Evolutionary conservation across 495 filamentous ascomycete species (phyloP).

Genomic region (Aspergillus steynii): DNA sequence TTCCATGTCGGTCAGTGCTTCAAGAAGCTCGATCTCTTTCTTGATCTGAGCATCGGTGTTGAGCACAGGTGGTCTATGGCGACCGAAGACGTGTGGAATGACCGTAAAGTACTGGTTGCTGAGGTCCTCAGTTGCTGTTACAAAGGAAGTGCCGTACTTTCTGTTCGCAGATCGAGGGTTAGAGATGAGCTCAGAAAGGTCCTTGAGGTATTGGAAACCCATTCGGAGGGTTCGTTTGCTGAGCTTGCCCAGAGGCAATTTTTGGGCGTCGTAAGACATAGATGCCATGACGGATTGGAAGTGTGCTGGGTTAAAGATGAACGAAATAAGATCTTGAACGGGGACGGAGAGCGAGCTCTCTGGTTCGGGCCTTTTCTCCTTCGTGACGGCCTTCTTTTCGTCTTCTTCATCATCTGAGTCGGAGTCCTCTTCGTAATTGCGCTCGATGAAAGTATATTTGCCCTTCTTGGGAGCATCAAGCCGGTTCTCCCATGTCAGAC

Average conservation of each 20-base stretch:
- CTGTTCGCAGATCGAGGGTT: slow-evolving; percentile 45
- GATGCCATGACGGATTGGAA: slow-evolving; percentile 64
- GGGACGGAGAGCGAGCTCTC: slow-evolving; percentile 58
- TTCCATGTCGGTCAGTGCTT: slow-evolving; percentile 80
- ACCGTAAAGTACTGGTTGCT: slow-evolving; percentile 77
- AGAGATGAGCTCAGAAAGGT: slow-evolving; percentile 64
- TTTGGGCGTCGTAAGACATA: slow-evolving; percentile 74
- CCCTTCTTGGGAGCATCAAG: slow-evolving; percentile 54
- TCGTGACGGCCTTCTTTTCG: slow-evolving; percentile 30
- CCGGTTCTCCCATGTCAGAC: slow-evolving; percentile 65
- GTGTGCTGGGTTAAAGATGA: slow-evolving; percentile 79
- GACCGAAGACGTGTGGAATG: slow-evolving; percentile 81
- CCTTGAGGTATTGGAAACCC: slow-evolving; percentile 73
- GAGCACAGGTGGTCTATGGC: slow-evolving; percentile 69
- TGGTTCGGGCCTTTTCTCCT: slow-evolving; percentile 25
- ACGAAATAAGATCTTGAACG: slow-evolving; percentile 66
- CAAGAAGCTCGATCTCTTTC: slow-evolving; percentile 72
- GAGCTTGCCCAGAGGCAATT: slow-evolving; percentile 81
- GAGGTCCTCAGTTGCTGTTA: slow-evolving; percentile 53
- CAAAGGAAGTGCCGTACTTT: slow-evolving; percentile 42
- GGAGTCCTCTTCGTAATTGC: slow-evolving; percentile 64
- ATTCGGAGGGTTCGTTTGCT: slow-evolving; percentile 69
- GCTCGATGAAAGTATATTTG: slow-evolving; percentile 80
- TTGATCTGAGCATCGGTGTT: slow-evolving; percentile 55
- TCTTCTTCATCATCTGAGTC: slow-evolving; percentile 51